Evolutionary conservation across 495 filamentous ascomycete genomes (phyloP), one percentile per base, ranked within the genome.

Genomic region (Penicillium ochrochloron): DNA sequence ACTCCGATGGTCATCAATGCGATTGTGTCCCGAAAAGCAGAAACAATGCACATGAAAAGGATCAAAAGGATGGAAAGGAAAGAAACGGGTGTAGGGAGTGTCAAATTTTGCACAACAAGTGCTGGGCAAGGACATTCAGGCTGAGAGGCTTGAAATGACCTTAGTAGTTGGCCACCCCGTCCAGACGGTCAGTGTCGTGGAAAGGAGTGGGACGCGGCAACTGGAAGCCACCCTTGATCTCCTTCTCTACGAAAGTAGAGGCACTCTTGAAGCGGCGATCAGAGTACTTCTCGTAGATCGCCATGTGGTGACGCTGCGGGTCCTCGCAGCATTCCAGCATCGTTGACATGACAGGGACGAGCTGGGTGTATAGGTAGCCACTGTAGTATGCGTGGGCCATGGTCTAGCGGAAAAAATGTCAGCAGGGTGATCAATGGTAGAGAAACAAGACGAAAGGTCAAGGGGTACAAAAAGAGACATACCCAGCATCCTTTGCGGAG

Each of bases 401-500:
- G 63, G 90, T 90, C 92, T 96, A 65, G 57, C 42, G 48, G 23
- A 17, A 50, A 39, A 29, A 25, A 25, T 9, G 64, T 84, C 65
- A 86, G 78, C 60, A 64, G 19, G 35, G 35, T 53, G 51, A 41
- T 37, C 25, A 60, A 57, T 34, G 63, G 35, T 3, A 57, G 14
- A 66, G 21, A 5, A 11, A 48, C 23, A 6, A 25, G 44, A 5
- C 3, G 27, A 17, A 25, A 19, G 57, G n/a, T 58, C 51, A 34
- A 19, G 31, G 3, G 4, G 27, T 34, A n/a, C 5, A n/a, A 6
- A 23, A 14, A 54, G n/a, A 29, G 69, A 80, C 91, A 76, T 88
- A 97, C 94, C 95, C 95, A 99, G 61, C 85, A 84, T 64, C 94
- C 95, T 79, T 96, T 97, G 69, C 84, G 85, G 42, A 98, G 76